A percentile compares a stretch with the other conserved stretches of the same genome.
These are phyloP conservation scores for Neopestalotiopsis rosae DNA, from an alignment of 2,329 filamentous ascomycete genomes.

Conservation along the genomic window DNA sequence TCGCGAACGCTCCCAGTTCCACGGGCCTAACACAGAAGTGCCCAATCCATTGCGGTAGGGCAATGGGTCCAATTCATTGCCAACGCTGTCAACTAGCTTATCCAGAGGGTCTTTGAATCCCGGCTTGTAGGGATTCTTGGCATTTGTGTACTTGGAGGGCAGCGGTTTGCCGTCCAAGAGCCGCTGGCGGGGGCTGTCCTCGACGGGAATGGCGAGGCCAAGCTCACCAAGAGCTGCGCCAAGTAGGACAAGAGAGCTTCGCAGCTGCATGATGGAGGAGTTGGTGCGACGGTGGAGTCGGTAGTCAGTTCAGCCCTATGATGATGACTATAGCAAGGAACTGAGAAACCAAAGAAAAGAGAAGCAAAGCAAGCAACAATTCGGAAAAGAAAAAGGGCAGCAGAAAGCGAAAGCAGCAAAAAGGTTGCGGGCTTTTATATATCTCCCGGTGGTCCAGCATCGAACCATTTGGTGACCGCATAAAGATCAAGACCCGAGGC, in stretches of 20 bases:
- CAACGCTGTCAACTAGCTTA: conserved; percentile 64
- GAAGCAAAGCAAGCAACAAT: neutral
- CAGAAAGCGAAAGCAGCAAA: neutral
- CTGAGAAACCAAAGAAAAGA: neutral
- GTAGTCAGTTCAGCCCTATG: conserved; percentile 5
- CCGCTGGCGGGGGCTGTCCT: conserved; percentile 61
- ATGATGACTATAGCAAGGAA: neutral
- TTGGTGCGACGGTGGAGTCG: neutral
- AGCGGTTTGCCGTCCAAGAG: conserved; percentile 55
- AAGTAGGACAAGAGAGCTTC: conserved; percentile 27
- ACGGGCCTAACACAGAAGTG: conserved; percentile 70
- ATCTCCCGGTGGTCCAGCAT: neutral
- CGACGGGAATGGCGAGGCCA: conserved; percentile 34
- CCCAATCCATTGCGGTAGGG: conserved; percentile 70
- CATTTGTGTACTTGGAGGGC: conserved; percentile 46
- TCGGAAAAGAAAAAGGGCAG: neutral
- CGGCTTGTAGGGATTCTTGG: conserved; percentile 61
- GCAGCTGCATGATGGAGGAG: conserved; percentile 31
- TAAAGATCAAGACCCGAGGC: conserved; percentile 1
- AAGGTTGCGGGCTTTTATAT: neutral
- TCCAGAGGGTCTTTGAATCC: conserved; percentile 67
- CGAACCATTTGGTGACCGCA: neutral
- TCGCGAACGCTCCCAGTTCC: conserved; percentile 69
- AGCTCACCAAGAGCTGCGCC: conserved; percentile 31
- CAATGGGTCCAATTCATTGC: conserved; percentile 65